phyloP scores from a whole-genome alignment of 169 alveolate genomes.

The Plasmodium relictum region DNA sequence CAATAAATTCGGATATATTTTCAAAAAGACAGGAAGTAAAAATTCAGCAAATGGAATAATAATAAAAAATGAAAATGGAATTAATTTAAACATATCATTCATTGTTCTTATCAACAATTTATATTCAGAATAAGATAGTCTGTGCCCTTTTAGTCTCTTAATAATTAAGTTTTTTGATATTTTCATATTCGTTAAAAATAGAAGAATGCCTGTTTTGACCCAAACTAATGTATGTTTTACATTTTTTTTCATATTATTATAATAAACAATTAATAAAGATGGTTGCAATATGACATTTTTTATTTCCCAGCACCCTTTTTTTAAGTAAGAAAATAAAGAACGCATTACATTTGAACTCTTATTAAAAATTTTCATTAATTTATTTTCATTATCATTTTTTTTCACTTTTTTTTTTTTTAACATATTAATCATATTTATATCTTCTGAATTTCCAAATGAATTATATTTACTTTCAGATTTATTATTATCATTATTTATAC shows the following conservation, averaged over 20 bases:
- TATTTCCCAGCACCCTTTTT: conserved; percentile 3
- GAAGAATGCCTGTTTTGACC: conserved; percentile 86
- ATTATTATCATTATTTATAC: neutral
- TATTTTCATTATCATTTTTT: conserved; percentile 10
- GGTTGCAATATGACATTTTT: conserved; percentile 54
- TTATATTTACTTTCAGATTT: too few species aligned
- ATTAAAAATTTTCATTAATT: conserved; percentile 14
- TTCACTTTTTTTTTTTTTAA: conserved; percentile 42
- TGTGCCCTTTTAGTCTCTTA: conserved; percentile 88
- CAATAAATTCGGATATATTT: conserved; percentile 91
- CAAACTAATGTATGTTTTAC: conserved; percentile 84
- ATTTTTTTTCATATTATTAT: conserved; percentile 20
- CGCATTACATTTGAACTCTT: conserved; percentile 18
- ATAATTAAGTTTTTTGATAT: conserved; percentile 84
- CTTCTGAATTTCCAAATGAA: conserved; percentile 5
- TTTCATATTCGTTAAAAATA: conserved; percentile 85
- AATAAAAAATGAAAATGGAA: conserved; percentile 91
- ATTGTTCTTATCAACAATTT: conserved; percentile 88
- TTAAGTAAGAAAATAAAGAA: neutral
- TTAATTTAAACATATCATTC: conserved; percentile 89
- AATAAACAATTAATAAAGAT: conserved; percentile 27
- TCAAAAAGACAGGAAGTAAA: conserved; percentile 89
- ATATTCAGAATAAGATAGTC: conserved; percentile 87
- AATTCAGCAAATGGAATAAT: conserved; percentile 93
- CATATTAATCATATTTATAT: conserved; percentile 6